Evolutionary conservation across 345 rosid genomes (phyloP).

Genomic region (Euphorbia peplus): DNA sequence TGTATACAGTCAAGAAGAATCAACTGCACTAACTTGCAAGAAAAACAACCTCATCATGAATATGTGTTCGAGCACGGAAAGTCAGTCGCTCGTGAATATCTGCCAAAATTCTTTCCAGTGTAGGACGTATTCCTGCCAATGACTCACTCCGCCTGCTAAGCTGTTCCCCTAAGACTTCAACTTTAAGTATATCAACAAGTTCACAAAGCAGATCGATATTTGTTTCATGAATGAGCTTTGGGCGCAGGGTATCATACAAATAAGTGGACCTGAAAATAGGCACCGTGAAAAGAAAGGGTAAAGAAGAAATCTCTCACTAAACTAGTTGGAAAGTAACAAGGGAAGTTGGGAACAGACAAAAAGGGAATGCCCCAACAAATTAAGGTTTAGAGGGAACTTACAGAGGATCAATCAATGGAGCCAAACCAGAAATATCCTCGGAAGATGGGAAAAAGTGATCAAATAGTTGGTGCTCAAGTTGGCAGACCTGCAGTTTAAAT

Average conservation of each 20-base stretch:
- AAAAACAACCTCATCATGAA: conserved; percentile 77
- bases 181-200: conserved; percentile 88
- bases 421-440: conserved; percentile 83
- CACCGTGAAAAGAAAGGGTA: not conserved
- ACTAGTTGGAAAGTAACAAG: not conserved
- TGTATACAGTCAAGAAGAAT: not conserved
- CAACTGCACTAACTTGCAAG: conserved; percentile 2
- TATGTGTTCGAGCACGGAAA: conserved; percentile 94
- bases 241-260: conserved; percentile 89
- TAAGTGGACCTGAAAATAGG: conserved; percentile 70
- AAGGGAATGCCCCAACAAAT: not conserved
- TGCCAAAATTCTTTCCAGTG: conserved; percentile 84
- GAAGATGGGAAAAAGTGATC: conserved; percentile 91
- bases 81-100: conserved; percentile 91
- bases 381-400: conserved; percentile 38
- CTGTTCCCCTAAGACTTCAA: conserved; percentile 93
- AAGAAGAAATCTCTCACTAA: not conserved
- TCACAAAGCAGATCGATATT: conserved; percentile 91
- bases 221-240: conserved; percentile 86
- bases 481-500: conserved; percentile 73
- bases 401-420: conserved; percentile 91
- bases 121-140: conserved; percentile 82
- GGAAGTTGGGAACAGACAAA: not conserved
- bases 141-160: conserved; percentile 68
- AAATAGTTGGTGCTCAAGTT: conserved; percentile 93